phyloP scores from a whole-genome alignment of 2,329 filamentous ascomycete species.

The Fonsecaea monophora region DNA sequence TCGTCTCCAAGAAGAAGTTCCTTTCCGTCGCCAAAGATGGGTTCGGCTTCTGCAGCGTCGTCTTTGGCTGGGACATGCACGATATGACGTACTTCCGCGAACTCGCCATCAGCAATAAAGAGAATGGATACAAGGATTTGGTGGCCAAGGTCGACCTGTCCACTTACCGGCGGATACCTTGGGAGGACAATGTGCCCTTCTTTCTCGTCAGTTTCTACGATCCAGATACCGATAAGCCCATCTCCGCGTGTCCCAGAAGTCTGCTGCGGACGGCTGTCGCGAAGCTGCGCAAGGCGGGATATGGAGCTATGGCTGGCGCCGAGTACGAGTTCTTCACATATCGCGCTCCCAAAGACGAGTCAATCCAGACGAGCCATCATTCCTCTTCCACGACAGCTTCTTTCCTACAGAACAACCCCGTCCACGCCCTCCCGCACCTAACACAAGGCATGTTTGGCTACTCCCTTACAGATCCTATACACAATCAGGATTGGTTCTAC shows the following conservation, averaged over 20 bases:
- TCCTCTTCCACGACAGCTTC: constrained; percentile 73
- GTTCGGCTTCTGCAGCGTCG: constrained; percentile 92
- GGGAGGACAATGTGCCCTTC: constrained; percentile 86
- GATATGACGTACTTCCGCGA: constrained; percentile 87
- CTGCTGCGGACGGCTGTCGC: constrained; percentile 72
- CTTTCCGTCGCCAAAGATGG: constrained; percentile 78
- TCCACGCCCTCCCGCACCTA: constrained; percentile 74
- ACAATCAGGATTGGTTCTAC: constrained; percentile 94
- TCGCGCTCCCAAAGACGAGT: constrained; percentile 64
- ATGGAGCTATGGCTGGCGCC: constrained; percentile 86
- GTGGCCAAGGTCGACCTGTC: constrained; percentile 80
- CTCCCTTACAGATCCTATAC: constrained; percentile 81
- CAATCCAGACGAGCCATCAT: constrained; percentile 57
- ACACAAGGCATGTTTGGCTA: constrained; percentile 98
- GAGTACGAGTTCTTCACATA: constrained; percentile 98
- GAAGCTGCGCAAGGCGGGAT: constrained; percentile 72
- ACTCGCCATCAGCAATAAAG: constrained; percentile 84
- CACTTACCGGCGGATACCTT: constrained; percentile 83
- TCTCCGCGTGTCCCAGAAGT: constrained; percentile 80
- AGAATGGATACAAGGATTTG: constrained; percentile 87
- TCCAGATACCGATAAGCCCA: constrained; percentile 73
- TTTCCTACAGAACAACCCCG: constrained; percentile 76
- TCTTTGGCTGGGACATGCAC: constrained; percentile 98
- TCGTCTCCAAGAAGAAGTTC: constrained; percentile 93
- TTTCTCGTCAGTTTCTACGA: constrained; percentile 85